phyloP scores from a whole-genome alignment of 2,329 filamentous ascomycete genomes.

The Aspergillus hiratsukae region DNA sequence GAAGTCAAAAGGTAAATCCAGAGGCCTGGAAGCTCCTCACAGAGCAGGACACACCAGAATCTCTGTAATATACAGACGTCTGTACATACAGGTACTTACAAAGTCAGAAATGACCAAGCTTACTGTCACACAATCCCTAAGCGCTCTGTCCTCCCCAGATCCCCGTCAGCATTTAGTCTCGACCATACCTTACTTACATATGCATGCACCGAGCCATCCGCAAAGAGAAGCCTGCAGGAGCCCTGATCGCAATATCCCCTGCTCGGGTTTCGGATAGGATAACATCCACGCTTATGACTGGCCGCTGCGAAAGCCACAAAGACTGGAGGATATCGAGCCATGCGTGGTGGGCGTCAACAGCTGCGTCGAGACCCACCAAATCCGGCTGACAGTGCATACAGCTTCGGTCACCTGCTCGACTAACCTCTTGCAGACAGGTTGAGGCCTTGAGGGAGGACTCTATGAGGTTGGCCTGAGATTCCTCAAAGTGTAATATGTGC shows the following conservation, averaged over 20 bases:
- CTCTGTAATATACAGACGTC: background rate
- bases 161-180: background rate
- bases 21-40: background rate
- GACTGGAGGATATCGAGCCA: background rate
- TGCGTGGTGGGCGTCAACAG: background rate
- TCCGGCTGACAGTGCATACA: conserved; percentile 19
- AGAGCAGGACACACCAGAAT: background rate
- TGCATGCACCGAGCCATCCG: background rate
- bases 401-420: conserved; percentile 18
- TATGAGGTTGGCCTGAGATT: background rate
- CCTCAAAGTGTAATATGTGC: background rate
- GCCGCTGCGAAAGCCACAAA: background rate
- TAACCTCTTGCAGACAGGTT: conserved; percentile 5
- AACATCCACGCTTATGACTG: background rate
- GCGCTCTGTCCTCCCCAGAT: background rate
- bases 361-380: conserved; percentile 12
- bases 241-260: background rate
- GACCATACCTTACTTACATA: background rate
- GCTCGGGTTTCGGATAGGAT: background rate
- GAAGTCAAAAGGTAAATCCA: background rate
- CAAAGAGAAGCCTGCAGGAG: background rate
- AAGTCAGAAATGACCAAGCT: background rate
- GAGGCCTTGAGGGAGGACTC: background rate
- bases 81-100: background rate
- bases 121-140: background rate